Conservation (phyloP, 345 rosid genomes). For the Eutrema japonicum region DNA sequence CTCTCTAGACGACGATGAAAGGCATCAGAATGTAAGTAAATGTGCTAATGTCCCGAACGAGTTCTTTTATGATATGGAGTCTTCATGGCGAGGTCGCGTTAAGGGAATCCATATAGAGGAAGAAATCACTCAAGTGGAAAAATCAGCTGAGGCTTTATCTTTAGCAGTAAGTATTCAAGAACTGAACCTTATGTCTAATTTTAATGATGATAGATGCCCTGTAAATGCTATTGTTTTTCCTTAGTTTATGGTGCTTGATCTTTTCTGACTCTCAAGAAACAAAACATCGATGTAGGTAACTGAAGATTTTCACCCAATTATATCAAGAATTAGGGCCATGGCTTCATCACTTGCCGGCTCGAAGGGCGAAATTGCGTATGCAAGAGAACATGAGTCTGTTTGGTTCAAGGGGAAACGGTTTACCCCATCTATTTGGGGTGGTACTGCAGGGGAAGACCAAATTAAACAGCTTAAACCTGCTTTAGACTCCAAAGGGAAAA, state of each 20-base stretch:
- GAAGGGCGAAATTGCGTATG: conserved; percentile 82
- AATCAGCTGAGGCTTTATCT: conserved; percentile 71
- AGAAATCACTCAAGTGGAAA: conserved; percentile 66
- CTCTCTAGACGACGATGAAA: conserved; percentile 64
- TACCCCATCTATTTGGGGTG: conserved; percentile 81
- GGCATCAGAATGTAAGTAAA: conserved; percentile 55
- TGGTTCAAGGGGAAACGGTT: conserved; percentile 96
- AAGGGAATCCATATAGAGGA: conserved; percentile 77
- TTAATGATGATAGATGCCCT: neutral
- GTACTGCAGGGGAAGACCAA: conserved; percentile 91
- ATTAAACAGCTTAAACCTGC: conserved; percentile 90
- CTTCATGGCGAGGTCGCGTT: conserved; percentile 83
- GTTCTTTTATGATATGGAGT: conserved; percentile 91
- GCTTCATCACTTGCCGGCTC: conserved; percentile 80
- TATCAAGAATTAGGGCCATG: conserved; percentile 77
- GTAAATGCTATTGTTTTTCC: neutral
- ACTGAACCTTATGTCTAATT: neutral
- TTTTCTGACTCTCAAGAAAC: conserved; percentile 10
- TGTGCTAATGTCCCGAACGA: conserved; percentile 63
- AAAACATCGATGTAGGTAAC: conserved; percentile 54
- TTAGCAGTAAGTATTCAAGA: conserved; percentile 59
- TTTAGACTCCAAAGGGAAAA: conserved; percentile 87
- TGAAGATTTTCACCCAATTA: conserved; percentile 83
- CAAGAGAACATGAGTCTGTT: conserved; percentile 90
- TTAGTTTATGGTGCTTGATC: neutral